Conservation (phyloP, 495 filamentous ascomycete species). For the Paragyromitra xinjiangensis region DNA sequence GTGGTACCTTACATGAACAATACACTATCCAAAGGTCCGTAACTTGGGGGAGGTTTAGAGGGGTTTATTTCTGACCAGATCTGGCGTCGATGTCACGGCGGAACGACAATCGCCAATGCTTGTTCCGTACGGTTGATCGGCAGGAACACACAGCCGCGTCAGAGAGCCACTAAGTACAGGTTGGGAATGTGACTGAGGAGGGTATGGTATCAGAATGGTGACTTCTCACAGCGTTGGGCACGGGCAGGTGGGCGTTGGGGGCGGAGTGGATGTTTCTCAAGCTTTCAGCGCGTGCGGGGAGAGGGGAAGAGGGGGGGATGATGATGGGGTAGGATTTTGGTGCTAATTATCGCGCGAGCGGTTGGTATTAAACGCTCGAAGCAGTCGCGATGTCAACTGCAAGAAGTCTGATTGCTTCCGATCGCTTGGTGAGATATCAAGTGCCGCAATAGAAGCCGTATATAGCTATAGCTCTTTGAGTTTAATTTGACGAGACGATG, state of each 20-base stretch:
- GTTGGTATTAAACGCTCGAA: conserved; percentile 45
- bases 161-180: conserved; percentile 30
- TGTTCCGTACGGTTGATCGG: conserved; percentile 32
- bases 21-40: conserved; percentile 11
- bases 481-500: conserved; percentile 37
- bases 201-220: conserved; percentile 39
- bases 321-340: conserved; percentile 14
- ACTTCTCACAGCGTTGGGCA: conserved; percentile 31
- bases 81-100: conserved; percentile 26
- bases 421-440: conserved; percentile 28
- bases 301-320: conserved; percentile 29
- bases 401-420: conserved; percentile 25
- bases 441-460: conserved; percentile 28
- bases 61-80: conserved; percentile 39
- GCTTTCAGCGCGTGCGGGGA: conserved; percentile 44
- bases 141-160: conserved; percentile 48
- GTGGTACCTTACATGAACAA: conserved; percentile 46
- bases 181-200: conserved; percentile 36
- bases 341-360: conserved; percentile 22
- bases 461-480: conserved; percentile 27
- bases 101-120: conserved; percentile 32
- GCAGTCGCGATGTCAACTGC: conserved; percentile 14
- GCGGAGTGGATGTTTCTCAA: conserved; percentile 46
- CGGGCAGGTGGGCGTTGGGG: conserved; percentile 17
- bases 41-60: not conserved